These are phyloP conservation scores for Aspergillus tamarii DNA, from an alignment of 2,329 filamentous ascomycete genomes.

Conservation along the genomic window DNA sequence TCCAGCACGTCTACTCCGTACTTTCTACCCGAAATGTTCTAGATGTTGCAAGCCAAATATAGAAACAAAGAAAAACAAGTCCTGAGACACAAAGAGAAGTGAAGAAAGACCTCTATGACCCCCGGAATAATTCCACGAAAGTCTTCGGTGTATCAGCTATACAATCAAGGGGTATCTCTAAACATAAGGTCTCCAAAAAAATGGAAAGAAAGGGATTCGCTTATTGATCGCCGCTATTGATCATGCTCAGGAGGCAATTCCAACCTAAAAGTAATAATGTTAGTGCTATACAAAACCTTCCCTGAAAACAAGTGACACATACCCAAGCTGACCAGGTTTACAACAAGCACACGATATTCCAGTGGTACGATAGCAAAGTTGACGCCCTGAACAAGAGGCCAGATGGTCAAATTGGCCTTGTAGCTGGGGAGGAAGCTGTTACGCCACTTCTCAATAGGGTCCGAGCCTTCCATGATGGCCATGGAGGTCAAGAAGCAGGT, in stretches of 20 bases:
- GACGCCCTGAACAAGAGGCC: slow-evolving; percentile 80
- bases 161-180: slow-evolving; percentile 26
- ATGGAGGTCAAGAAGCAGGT: slow-evolving; percentile 80
- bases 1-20: slow-evolving; percentile 2
- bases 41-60: slow-evolving; percentile 23
- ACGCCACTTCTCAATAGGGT: slow-evolving; percentile 69
- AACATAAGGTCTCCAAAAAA: slow-evolving; percentile 35
- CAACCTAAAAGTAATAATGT: slow-evolving; percentile 47
- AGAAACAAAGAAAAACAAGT: neutral
- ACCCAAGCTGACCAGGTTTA: slow-evolving; percentile 78
- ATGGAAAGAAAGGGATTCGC: neutral
- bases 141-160: slow-evolving; percentile 16
- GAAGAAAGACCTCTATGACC: slow-evolving; percentile 13
- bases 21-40: slow-evolving; percentile 16
- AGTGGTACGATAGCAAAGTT: slow-evolving; percentile 89
- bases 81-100: neutral
- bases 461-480: slow-evolving; percentile 75
- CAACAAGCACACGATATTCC: slow-evolving; percentile 80
- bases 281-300: slow-evolving; percentile 9
- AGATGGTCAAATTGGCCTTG: slow-evolving; percentile 82
- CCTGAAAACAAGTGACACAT: slow-evolving; percentile 34
- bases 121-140: slow-evolving; percentile 7
- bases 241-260: slow-evolving; percentile 62
- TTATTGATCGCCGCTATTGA: slow-evolving; percentile 53
- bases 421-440: slow-evolving; percentile 73